Base-by-base conservation (phyloP, 495 filamentous ascomycete genomes). In the Xylaria sp. region DNA sequence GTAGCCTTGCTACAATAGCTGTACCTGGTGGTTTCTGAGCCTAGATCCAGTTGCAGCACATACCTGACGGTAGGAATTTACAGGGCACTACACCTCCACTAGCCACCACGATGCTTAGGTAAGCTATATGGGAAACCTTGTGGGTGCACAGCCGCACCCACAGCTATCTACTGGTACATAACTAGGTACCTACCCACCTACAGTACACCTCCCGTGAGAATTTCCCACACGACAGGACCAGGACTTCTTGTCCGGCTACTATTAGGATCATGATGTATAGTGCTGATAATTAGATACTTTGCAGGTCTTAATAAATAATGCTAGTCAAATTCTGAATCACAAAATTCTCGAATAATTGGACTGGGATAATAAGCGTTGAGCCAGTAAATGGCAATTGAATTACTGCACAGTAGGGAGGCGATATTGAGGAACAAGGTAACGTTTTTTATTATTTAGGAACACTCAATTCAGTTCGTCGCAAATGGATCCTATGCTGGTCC, bases 401-500 rank as follows among this genome's bases (percentile, higher is more conserved):
- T 14, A 55, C 52, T 8, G 2, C 8, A 8, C 12, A 21, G 31
- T 3, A 44, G 15, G 6, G 26, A 41, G 55, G 43, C 2, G 11
- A 9, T 44, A 50, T n/a, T 46, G 40, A 37, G 58, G 63, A 71
- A 73, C 75, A 74, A 58, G 12, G 33, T 69, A 71, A 75, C 71
- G 61, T 74, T 77, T 77, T 79, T 81, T 81, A 81, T 79, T 77
- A 77, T 74, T 80, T 75, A 74, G 76, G 78, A 83, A 76, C 77
- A 78, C 78, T 77, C 75, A 78, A 77, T 75, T 77, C 76, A 78
- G 78, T 77, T 75, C 78, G 74, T 79, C 75, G 71, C 76, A 71
- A 74, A 73, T 79, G 75, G 77, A 75, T 77, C 72, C 76, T 77
- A 69, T 78, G 68, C 70, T 69, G 68, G 75, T 77, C 77, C 77